Percentiles rank a stretch among this genome's conserved stretches.
These are phyloP conservation scores for Ganoderma boninense DNA, from an alignment of 1,284 basidiomycete species.

Conservation along the genomic window DNA sequence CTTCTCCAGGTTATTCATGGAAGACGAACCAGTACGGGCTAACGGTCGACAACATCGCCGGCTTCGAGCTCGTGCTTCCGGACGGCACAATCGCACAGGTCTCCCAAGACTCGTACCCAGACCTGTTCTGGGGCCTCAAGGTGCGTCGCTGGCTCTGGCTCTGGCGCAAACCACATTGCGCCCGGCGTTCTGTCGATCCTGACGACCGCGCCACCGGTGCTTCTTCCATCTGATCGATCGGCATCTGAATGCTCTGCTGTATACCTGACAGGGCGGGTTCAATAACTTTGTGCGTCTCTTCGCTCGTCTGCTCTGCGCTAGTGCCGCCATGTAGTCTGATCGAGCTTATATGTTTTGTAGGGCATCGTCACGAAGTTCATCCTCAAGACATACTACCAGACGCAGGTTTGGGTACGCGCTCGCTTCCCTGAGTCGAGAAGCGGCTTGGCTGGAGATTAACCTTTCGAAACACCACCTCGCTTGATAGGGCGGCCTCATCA, in stretches of 20 bases:
- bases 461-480: not conserved
- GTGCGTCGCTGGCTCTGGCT: conserved; percentile 35
- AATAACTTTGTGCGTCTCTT: conserved; percentile 63
- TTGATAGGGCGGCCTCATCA: conserved; percentile 61
- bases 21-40: conserved; percentile 52
- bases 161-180: not conserved
- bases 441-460: not conserved
- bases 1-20: conserved; percentile 49
- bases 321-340: not conserved
- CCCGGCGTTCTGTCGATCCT: conserved; percentile 1
- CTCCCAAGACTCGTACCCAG: conserved; percentile 34
- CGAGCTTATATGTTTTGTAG: conserved; percentile 40
- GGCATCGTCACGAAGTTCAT: conserved; percentile 70
- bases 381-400: conserved; percentile 60
- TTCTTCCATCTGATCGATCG: conserved; percentile 5
- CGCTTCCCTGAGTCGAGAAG: conserved; percentile 1
- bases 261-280: conserved; percentile 54
- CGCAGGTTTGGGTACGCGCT: conserved; percentile 62
- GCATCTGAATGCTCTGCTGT: no score
- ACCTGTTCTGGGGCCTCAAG: conserved; percentile 52
- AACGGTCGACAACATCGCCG: conserved; percentile 52
- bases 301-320: not conserved
- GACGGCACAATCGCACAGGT: conserved; percentile 46
- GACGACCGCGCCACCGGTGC: conserved; percentile 1
- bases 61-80: conserved; percentile 50